These are phyloP conservation scores for Chaetomidium leptoderma DNA, from an alignment of 495 filamentous ascomycete genomes.

Conservation along the genomic window DNA sequence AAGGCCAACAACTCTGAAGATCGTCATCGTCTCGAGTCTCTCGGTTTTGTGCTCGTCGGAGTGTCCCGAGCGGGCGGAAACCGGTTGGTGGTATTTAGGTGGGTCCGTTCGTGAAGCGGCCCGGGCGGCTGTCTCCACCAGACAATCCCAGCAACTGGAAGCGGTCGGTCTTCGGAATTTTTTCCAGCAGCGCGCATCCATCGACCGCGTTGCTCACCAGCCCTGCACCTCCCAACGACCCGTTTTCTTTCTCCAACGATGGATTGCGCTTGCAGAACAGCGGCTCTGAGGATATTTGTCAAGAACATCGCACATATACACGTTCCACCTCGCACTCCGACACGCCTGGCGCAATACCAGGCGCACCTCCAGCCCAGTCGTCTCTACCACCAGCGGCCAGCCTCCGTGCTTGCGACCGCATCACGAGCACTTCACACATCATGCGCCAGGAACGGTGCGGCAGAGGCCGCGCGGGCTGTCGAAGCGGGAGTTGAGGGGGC, in stretches of 20 bases:
- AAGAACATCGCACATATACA: conserved; percentile 45
- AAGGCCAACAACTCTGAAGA: no score
- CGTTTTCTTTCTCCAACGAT: conserved; percentile 24
- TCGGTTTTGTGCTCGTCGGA: no score
- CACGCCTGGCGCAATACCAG: conserved; percentile 7
- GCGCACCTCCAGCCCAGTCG: background rate
- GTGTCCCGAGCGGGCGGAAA: no score
- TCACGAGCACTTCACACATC: conserved; percentile 22
- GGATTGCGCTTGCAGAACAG: conserved; percentile 47
- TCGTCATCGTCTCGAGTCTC: no score
- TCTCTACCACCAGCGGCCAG: background rate
- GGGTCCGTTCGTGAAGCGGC: no score
- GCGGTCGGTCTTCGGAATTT: no score
- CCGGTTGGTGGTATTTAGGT: no score
- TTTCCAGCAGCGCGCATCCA: no score
- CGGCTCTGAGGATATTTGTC: conserved; percentile 46
- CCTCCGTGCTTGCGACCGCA: background rate
- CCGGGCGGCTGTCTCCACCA: no score
- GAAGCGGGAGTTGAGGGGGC: background rate
- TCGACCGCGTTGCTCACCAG: background rate
- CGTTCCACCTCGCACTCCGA: conserved; percentile 20
- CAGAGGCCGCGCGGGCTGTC: background rate
- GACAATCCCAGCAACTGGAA: no score
- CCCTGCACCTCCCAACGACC: background rate
- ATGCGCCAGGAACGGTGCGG: conserved; percentile 1